phyloP scores from a whole-genome alignment of 2,329 filamentous ascomycete species.

The Diaporthe eres region DNA sequence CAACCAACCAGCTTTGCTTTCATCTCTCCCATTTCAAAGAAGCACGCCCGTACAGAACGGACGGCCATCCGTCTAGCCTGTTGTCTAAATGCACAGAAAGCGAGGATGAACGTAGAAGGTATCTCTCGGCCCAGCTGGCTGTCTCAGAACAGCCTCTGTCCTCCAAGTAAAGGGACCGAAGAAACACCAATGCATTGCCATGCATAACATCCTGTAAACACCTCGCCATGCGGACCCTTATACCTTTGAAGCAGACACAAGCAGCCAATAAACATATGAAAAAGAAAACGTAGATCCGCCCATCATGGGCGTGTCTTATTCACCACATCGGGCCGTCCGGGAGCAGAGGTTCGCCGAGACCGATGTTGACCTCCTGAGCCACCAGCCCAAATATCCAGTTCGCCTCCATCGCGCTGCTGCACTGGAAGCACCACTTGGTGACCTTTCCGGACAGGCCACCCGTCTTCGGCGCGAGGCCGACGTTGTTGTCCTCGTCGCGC shows the following conservation, averaged over 20 bases:
- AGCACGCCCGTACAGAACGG: neutral
- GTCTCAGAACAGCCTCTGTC: neutral
- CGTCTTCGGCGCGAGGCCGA: slow-evolving; percentile 65
- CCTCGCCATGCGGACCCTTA: slow-evolving; percentile 37
- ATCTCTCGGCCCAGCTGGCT: neutral
- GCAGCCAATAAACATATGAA: slow-evolving; percentile 32
- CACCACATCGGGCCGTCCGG: neutral
- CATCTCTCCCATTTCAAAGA: neutral
- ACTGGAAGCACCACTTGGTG: slow-evolving; percentile 76
- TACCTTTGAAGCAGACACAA: slow-evolving; percentile 22
- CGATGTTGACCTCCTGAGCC: slow-evolving; percentile 67
- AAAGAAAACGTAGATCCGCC: slow-evolving; percentile 21
- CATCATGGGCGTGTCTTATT: neutral
- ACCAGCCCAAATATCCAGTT: slow-evolving; percentile 70
- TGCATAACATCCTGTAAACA: slow-evolving; percentile 38
- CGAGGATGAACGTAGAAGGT: neutral
- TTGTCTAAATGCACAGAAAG: slow-evolving; percentile 32
- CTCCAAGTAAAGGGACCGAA: neutral
- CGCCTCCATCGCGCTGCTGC: slow-evolving; percentile 66
- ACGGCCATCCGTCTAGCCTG: slow-evolving; percentile 21
- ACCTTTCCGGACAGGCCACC: slow-evolving; percentile 68
- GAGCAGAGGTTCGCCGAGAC: slow-evolving; percentile 20
- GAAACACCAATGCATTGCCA: slow-evolving; percentile 33
- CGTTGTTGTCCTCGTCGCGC: slow-evolving; percentile 72
- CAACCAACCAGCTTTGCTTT: neutral